Evolutionary conservation across 306 rosid species (phyloP).

Genomic region (Lithocarpus polystachyus): DNA sequence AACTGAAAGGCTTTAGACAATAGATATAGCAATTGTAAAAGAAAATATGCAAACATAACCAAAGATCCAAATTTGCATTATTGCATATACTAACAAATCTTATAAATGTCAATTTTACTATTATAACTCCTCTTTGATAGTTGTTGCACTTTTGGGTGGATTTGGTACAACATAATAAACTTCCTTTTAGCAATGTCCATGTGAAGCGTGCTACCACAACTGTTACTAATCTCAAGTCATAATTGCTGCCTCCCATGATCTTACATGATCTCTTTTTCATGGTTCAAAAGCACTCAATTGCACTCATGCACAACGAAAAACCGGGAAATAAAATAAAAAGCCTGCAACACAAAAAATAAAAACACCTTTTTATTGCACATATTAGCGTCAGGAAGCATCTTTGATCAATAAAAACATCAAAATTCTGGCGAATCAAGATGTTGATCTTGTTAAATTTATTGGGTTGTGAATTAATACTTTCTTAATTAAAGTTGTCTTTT

Average conservation of each 20-base stretch:
- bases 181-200: background rate
- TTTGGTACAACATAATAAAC: background rate
- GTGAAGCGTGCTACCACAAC: slow-evolving; percentile 2
- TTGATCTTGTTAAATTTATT: too few relatives aligned
- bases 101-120: too few relatives aligned
- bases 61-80: too few relatives aligned
- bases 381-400: background rate
- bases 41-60: background rate
- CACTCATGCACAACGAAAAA: slow-evolving; percentile 26
- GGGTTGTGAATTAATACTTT: too few relatives aligned
- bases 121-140: too few relatives aligned
- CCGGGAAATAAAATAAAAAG: slow-evolving; percentile 8
- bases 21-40: background rate
- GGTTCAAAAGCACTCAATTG: slow-evolving; percentile 31
- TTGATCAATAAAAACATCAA: background rate
- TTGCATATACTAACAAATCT: too few relatives aligned
- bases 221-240: slow-evolving; percentile 25
- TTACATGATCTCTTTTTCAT: slow-evolving; percentile 24
- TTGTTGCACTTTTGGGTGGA: background rate
- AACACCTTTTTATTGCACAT: background rate
- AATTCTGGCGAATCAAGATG: too few relatives aligned
- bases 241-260: slow-evolving; percentile 61
- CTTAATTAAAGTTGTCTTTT: too few relatives aligned
- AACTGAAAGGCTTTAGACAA: background rate
- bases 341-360: background rate